Base-by-base conservation (phyloP, 116 monocot genomes). In the Zostera marina region DNA sequence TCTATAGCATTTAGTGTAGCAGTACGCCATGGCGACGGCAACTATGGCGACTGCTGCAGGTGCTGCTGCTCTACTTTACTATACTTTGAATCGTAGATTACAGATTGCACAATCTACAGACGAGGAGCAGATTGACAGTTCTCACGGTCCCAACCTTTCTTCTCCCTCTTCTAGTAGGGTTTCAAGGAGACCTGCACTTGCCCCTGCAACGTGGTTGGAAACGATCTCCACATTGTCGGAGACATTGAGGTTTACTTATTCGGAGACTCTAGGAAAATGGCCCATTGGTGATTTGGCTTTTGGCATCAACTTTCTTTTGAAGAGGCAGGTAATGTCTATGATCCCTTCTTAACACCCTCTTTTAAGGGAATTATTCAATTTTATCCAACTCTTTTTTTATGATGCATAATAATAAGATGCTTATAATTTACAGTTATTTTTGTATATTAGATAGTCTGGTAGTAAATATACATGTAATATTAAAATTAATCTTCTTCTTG, bases 181-280 rank as follows among this genome's bases (percentile, higher is more conserved):
- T 3, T 73, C 82, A 12, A 73, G 74, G 45, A 70, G 91, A 59
- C 82, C 80, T 7, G 72, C 66, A 2, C 82, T 59, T 48, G 85
- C 96, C 19, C 96, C 96, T n/a, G 82, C 85, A 11, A 96, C 89
- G 0, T 96, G 96, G 96, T 54, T 85, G 59, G 96, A 89, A 59
- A 83, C 96, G 4, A 83, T 96, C 25, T 84, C 96, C 0, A 96
- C 96, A 22, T 68, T 96, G 72, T 96, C 85, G 4, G 96, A 96
- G 85, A 89, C 96, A 4, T 53, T 96, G 66, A 73, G 96, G 40
- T 96, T 96, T 59, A 85, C 96, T 12, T 96, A 96, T 57, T 96
- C 96, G 0, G 96, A 96, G 68, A 96, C 96, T 22, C 49, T 96
- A 24, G 96, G 96, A 39, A 96, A 96, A 54, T 96, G 96, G 96